Percentiles rank a stretch among this genome's conserved stretches.
Conservation (phyloP, 2,329 filamentous ascomycete species). For the Neonectria neomacrospora region DNA sequence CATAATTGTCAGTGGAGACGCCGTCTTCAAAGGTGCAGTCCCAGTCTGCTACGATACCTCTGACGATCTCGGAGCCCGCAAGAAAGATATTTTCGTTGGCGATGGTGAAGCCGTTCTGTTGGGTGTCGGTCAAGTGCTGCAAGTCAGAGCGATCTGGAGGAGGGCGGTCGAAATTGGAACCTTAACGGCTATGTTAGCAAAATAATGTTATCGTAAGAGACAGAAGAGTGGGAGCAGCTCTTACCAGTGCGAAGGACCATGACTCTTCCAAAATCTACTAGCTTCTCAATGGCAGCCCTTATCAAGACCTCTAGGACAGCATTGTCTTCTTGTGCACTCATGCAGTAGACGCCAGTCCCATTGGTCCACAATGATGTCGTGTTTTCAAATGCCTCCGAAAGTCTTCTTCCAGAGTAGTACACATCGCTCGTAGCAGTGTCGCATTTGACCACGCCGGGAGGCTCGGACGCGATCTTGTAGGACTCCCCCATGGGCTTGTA, state of each 20-base stretch:
- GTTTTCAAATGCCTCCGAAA: constrained; percentile 73
- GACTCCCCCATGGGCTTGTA: constrained; percentile 58
- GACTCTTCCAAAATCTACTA: constrained; percentile 73
- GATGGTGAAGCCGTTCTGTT: constrained; percentile 72
- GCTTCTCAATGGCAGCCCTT: constrained; percentile 64
- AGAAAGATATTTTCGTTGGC: constrained; percentile 74
- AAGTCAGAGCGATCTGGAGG: constrained; percentile 66
- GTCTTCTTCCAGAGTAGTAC: constrained; percentile 72
- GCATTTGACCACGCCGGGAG: constrained; percentile 70
- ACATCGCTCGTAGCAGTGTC: constrained; percentile 78
- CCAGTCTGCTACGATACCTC: constrained; percentile 72
- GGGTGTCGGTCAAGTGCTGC: constrained; percentile 67
- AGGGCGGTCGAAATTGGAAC: constrained; percentile 77
- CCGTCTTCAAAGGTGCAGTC: constrained; percentile 66
- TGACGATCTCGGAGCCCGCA: constrained; percentile 72
- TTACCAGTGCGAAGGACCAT: constrained; percentile 73
- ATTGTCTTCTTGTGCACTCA: constrained; percentile 79
- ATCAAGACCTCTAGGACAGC: constrained; percentile 74
- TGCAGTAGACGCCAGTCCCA: constrained; percentile 74
- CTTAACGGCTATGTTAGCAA: constrained; percentile 41
- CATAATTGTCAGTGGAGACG: constrained; percentile 70
- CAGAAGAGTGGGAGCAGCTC: constrained; percentile 11
- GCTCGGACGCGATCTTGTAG: constrained; percentile 55
- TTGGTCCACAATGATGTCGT: constrained; percentile 74
- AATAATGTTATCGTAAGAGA: neutral